Conservation (phyloP, 176 grass and related monocot species). For the Oropetium thomaeum region DNA sequence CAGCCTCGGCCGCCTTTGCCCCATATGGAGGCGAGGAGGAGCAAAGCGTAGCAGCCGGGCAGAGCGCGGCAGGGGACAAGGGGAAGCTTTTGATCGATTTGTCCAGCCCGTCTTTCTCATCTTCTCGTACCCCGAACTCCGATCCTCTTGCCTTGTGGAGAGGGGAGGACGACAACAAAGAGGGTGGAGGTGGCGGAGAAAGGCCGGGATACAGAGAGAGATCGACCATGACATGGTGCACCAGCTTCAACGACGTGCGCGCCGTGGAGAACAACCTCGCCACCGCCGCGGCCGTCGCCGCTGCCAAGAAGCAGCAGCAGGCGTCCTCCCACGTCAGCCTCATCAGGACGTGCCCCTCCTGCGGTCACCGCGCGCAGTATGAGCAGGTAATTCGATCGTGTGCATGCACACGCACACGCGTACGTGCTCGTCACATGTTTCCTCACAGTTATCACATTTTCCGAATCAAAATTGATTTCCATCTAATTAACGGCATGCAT, state of each 20-base stretch:
- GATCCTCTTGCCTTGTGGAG: neutral
- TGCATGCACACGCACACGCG: neutral
- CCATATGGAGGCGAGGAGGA: conserved; percentile 34
- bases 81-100: conserved; percentile 21
- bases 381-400: conserved; percentile 33
- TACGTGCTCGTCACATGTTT: neutral
- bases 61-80: neutral
- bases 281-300: conserved; percentile 37
- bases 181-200: too few species aligned
- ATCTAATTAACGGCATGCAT: too few species aligned
- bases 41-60: conserved; percentile 36
- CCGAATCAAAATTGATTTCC: neutral
- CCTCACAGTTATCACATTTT: neutral
- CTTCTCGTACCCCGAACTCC: neutral
- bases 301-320: conserved; percentile 55
- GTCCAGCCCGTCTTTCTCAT: neutral
- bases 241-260: conserved; percentile 66
- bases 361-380: conserved; percentile 74
- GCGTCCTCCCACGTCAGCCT: conserved; percentile 40
- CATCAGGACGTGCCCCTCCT: conserved; percentile 75
- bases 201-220: conserved; percentile 9
- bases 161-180: too few species aligned
- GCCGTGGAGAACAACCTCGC: conserved; percentile 67
- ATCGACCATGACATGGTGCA: conserved; percentile 83
- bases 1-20: conserved; percentile 30